Base-by-base conservation (phyloP, 306 rosid species). In the Cucumis hystrix region DNA sequence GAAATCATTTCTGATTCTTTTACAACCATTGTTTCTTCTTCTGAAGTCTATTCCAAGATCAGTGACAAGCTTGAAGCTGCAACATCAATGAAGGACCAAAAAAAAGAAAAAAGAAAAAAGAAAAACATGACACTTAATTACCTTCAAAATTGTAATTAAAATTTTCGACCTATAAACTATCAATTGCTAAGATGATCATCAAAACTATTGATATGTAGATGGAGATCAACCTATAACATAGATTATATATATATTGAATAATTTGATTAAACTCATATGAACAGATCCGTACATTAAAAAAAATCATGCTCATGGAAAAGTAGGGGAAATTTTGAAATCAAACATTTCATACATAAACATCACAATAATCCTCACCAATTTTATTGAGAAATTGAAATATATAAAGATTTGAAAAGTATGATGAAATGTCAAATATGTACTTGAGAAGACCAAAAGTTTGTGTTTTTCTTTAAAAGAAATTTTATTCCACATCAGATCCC, bases 1-100 rank as follows among this genome's bases (percentile, higher is more conserved):
- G 86, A 78, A 9, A 84, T 78, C 79, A 75, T 80, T 39, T 86
- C 91, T 0, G 82, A 61, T 54, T 89, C 95, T 0, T 79, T 67
- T 39, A 71, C 71, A 78, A 86, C 91, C 93, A 90, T 90, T 30
- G 30, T 49, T 30, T 17, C 23, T 21, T 52, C 39, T 51, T 8
- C 61, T 17, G 58, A 47, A 23, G 14, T 70, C 56, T n/a, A 25
- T 52, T 25, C 3, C 37, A 52, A 47, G 40, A 63, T 63, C 14
- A 71, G 20, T 8, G 59, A 66, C 28, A 6, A 67, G 74, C 74
- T 65, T 67, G 55, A 67, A 67, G 74, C 54, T 39, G 74, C 25
- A 3, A 16, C 14, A 20, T 67, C n/a, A 40, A 67, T 20, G 74
- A 3, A 67, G 35, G 35, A 4, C n/a, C n/a, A 10, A 41, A n/a